These are phyloP conservation scores for Angomonas deanei DNA, from an alignment of 208 protist genomes.

Conservation along the genomic window DNA sequence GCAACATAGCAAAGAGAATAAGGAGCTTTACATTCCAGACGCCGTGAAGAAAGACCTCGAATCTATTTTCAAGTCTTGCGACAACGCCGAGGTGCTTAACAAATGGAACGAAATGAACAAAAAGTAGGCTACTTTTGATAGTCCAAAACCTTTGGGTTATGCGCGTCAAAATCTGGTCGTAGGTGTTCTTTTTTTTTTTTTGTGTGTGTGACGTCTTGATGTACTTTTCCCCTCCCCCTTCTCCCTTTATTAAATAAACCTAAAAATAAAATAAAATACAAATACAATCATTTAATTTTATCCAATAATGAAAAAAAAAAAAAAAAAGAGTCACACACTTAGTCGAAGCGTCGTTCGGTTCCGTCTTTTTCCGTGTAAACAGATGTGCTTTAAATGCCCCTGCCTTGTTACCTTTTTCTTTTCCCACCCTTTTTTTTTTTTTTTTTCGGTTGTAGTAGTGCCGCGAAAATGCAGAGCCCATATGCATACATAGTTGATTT, in stretches of 20 bases:
- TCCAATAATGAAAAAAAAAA: background rate
- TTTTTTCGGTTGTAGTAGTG: background rate
- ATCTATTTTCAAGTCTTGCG: conserved; percentile 34
- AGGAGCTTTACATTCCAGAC: conserved; percentile 57
- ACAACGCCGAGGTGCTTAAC: conserved; percentile 34
- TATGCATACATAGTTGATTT: background rate
- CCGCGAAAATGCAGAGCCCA: too few species aligned
- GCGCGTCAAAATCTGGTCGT: background rate
- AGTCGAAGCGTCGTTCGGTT: background rate
- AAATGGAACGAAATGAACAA: conserved; percentile 70
- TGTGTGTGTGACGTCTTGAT: background rate
- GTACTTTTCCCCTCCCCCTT: too few species aligned
- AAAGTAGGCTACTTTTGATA: conserved; percentile 26
- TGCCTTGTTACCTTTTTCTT: background rate
- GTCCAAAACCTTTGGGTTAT: too few species aligned
- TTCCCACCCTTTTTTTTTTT: background rate
- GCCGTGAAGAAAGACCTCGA: conserved; percentile 36
- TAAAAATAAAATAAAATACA: conserved; percentile 1
- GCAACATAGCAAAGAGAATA: conserved; percentile 58
- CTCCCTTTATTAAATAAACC: background rate
- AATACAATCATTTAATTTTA: background rate
- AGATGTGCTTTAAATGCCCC: background rate
- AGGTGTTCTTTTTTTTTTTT: conserved; percentile 8
- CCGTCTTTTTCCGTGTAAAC: background rate
- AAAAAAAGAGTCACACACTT: background rate